A percentile compares a stretch with the other conserved stretches of the same genome.
These are phyloP conservation scores for Cyclotella distinguenda DNA, from an alignment of 108 stramenopile genomes.

Conservation along the genomic window DNA sequence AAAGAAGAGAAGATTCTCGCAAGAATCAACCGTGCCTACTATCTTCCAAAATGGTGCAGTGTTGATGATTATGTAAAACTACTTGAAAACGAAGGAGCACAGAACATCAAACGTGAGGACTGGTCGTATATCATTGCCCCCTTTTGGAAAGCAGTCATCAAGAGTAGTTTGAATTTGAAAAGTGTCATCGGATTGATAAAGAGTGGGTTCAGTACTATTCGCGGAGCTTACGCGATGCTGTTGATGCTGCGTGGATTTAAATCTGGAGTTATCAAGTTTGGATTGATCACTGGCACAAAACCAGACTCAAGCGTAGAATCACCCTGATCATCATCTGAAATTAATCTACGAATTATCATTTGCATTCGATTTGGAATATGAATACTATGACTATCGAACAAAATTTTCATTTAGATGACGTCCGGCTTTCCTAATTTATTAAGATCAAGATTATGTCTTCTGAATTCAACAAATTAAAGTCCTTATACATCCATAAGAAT, in stretches of 20 bases:
- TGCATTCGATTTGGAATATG: too few relatives aligned
- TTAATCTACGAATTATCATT: too few relatives aligned
- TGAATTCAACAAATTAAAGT: too few relatives aligned
- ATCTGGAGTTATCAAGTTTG: slow-evolving; percentile 87
- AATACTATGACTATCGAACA: too few relatives aligned
- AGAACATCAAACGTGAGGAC: slow-evolving; percentile 72
- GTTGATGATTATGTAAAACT: slow-evolving; percentile 77
- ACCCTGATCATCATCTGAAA: background rate
- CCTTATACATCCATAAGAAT: too few relatives aligned
- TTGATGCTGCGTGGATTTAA: slow-evolving; percentile 84
- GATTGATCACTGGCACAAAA: slow-evolving; percentile 82
- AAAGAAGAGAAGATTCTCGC: slow-evolving; percentile 77
- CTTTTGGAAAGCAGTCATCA: slow-evolving; percentile 95
- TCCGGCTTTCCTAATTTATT: too few relatives aligned
- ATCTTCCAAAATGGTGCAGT: slow-evolving; percentile 89
- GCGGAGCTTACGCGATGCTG: slow-evolving; percentile 89
- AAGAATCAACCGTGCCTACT: slow-evolving; percentile 89
- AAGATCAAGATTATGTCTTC: too few relatives aligned
- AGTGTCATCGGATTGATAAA: slow-evolving; percentile 70
- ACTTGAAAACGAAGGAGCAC: slow-evolving; percentile 66
- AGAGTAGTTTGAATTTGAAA: slow-evolving; percentile 71
- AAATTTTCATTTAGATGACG: too few relatives aligned
- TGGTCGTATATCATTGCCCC: slow-evolving; percentile 93
- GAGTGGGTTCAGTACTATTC: slow-evolving; percentile 74
- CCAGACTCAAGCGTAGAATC: slow-evolving; percentile 18